Evolutionary conservation across 345 rosid genomes (phyloP).

Genomic region (Limnanthes douglasii): DNA sequence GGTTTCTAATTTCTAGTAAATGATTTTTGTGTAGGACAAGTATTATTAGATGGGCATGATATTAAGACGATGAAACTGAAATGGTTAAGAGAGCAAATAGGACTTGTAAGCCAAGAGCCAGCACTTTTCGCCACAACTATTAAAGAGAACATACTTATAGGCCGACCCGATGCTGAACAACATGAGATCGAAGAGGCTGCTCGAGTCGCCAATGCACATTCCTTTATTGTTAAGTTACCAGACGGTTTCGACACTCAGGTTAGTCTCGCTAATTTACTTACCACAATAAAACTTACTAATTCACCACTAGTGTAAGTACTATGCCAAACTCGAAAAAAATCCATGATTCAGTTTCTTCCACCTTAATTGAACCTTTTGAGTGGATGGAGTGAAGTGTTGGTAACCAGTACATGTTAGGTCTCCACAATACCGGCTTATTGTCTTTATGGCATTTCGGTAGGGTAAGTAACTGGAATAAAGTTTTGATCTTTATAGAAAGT

Average conservation of each 20-base stretch:
- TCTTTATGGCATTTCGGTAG: conserved; percentile 22
- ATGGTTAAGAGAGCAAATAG: conserved; percentile 94
- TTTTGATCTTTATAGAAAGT: conserved; percentile 13
- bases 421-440: conserved; percentile 10
- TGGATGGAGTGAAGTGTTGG: too few relatives aligned
- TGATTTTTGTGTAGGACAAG: conserved; percentile 48
- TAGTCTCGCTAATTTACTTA: conserved; percentile 10
- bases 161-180: conserved; percentile 73
- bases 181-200: conserved; percentile 92
- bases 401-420: too few relatives aligned
- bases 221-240: conserved; percentile 81
- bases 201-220: conserved; percentile 92
- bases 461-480: conserved; percentile 23
- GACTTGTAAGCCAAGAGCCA: conserved; percentile 97
- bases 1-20: background rate
- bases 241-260: conserved; percentile 97
- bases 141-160: conserved; percentile 82
- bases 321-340: too few relatives aligned
- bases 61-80: conserved; percentile 64
- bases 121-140: conserved; percentile 89
- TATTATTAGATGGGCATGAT: conserved; percentile 77
- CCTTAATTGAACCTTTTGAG: too few relatives aligned
- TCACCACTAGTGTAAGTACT: too few relatives aligned
- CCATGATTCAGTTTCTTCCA: too few relatives aligned
- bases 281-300: too few relatives aligned